Percentiles rank a stretch among this genome's conserved stretches.
Evolutionary conservation across 805 yeast genomes (phyloP).

Genomic region (Saccharomycopsis sp.): DNA sequence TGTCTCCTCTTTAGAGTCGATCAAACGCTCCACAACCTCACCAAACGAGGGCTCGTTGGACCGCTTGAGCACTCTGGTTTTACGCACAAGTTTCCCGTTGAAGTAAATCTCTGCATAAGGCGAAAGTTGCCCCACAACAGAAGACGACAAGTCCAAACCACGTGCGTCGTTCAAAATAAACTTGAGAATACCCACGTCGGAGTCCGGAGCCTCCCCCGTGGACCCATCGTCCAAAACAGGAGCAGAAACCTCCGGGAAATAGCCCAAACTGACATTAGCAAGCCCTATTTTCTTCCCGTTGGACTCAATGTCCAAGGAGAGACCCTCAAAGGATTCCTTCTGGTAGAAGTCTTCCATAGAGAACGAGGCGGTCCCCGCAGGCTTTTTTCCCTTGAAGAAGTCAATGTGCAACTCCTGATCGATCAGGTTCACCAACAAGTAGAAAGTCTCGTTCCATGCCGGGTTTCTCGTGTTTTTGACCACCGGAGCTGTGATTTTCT

Average conservation of each 20-base stretch:
- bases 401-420: slow-evolving; percentile 43
- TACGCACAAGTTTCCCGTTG: slow-evolving; percentile 48
- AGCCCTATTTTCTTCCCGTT: slow-evolving; percentile 32
- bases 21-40: slow-evolving; percentile 51
- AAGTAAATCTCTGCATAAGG: slow-evolving; percentile 65
- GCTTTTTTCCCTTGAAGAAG: slow-evolving; percentile 17
- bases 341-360: slow-evolving; percentile 47
- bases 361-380: slow-evolving; percentile 24
- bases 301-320: slow-evolving; percentile 7
- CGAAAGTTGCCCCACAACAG: slow-evolving; percentile 40
- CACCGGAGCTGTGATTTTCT: slow-evolving; percentile 42
- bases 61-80: slow-evolving; percentile 55
- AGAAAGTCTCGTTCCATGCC: slow-evolving; percentile 59
- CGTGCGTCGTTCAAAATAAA: slow-evolving; percentile 54
- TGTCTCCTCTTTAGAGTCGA: slow-evolving; percentile 54
- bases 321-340: slow-evolving; percentile 43
- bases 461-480: slow-evolving; percentile 54
- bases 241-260: slow-evolving; percentile 19
- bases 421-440: slow-evolving; percentile 49
- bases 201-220: slow-evolving; percentile 35
- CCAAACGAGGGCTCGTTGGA: slow-evolving; percentile 73
- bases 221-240: slow-evolving; percentile 21
- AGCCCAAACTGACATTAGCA: slow-evolving; percentile 45
- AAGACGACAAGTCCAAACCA: slow-evolving; percentile 44
- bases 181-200: slow-evolving; percentile 72